Evolutionary conservation across 805 yeast species (phyloP), one percentile per base, ranked within the genome.

Genomic region (Lipomyces chichibuensis): DNA sequence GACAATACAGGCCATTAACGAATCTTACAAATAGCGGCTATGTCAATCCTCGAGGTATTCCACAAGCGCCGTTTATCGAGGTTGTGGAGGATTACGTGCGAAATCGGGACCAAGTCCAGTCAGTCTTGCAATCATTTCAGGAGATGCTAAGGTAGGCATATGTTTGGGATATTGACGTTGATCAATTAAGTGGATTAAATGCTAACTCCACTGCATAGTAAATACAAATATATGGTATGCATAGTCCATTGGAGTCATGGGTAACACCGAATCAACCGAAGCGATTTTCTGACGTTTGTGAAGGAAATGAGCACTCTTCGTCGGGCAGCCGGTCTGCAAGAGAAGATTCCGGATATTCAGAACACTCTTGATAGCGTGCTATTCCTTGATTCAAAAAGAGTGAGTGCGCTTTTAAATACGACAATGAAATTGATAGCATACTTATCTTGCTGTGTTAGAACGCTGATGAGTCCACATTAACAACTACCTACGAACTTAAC

Each of bases 11-110:
- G 13, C 17, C 43, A 52, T 52, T 52, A 52, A 25, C 53, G 55
- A 52, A 52, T 32, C 59, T 32, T 27, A 54, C 25, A 13, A 32
- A 35, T 56, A 17, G 73, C 20, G 65, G 65, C 39, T 71, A 65
- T 32, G 67, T 69, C n/a, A 95, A 95, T 75, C 95, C 98, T 9
- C 84, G 98, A 71, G 99, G 99, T 2, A 95, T 95, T 65, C 99
- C 99, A 6, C 90, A 91, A 75, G 99, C 99, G 0, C 97, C 96
- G 53, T 95, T 95, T 77, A 87, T 95, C 62, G 96, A 90, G 69
- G 86, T 87, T 65, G 95, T 93, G 9, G 95, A 87, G 64, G 88
- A 86, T 60, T 85, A 87, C 72, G 84, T 92, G 69, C 89, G 87
- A 74, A 82, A 84, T 72, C 83, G 87, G 2, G 88, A 84, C 57